A percentile compares a stretch with the other conserved stretches of the same genome.
phyloP scores from a whole-genome alignment of 176 grass and related monocot species.

The Oryza meyeriana region DNA sequence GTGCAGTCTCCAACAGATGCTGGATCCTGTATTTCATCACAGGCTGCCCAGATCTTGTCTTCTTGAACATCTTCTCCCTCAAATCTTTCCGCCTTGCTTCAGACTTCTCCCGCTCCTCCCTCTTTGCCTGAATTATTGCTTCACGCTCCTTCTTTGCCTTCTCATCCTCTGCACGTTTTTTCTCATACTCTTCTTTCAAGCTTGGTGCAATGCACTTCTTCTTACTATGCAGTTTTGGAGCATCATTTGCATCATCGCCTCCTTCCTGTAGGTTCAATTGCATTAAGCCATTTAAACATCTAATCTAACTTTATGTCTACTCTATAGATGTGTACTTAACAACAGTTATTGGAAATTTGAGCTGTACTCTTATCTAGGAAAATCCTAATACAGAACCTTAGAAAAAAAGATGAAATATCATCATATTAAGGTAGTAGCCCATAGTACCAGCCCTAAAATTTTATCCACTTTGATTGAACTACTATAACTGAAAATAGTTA shows the following conservation, averaged over 20 bases:
- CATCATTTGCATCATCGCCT: slow-evolving; percentile 21
- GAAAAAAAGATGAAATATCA: background rate
- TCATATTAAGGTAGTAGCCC: background rate
- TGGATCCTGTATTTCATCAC: slow-evolving; percentile 88
- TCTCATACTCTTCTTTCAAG: slow-evolving; percentile 82
- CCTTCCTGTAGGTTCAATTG: slow-evolving; percentile 26
- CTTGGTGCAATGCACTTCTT: slow-evolving; percentile 46
- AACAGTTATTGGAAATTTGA: background rate
- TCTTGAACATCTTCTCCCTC: slow-evolving; percentile 90
- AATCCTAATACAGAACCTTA: background rate
- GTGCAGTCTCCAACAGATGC: slow-evolving; percentile 72
- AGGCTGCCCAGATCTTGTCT: slow-evolving; percentile 82
- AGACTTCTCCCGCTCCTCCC: slow-evolving; percentile 48
- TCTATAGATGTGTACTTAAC: background rate
- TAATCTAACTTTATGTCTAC: background rate
- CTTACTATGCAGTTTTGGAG: slow-evolving; percentile 32
- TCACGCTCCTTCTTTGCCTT: slow-evolving; percentile 68
- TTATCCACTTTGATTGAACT: background rate
- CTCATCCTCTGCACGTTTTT: slow-evolving; percentile 62
- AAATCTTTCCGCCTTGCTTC: slow-evolving; percentile 57
- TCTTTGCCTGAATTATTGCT: slow-evolving; percentile 49
- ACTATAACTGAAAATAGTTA: background rate
- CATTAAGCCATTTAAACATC: background rate
- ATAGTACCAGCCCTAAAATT: background rate
- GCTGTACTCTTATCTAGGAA: background rate